A percentile compares a stretch with the other conserved stretches of the same genome.
Evolutionary conservation across 805 yeast genomes (phyloP).

Genomic region (Candida alai): DNA sequence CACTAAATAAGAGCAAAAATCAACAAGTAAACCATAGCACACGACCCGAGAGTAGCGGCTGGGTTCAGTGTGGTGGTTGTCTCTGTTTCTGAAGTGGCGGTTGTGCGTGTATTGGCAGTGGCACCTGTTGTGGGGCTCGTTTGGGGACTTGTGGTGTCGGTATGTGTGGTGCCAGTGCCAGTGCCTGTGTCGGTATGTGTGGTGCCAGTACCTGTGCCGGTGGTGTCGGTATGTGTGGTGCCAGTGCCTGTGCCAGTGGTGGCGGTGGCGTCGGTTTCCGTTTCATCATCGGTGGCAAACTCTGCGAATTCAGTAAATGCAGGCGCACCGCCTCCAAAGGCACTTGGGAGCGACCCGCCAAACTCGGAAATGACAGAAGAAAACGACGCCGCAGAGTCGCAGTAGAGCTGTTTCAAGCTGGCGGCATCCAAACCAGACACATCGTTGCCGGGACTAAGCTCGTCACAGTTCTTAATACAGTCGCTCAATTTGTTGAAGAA

Average conservation of each 20-base stretch:
- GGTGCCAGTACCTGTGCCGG: not conserved
- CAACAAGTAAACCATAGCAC: not conserved
- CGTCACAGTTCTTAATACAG: conserved; percentile 3
- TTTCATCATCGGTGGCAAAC: conserved; percentile 1
- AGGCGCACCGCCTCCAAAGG: not conserved
- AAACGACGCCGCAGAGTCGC: conserved; percentile 2
- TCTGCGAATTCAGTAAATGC: no score
- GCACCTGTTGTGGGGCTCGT: not conserved
- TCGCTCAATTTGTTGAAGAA: conserved; percentile 2
- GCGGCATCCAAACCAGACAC: not conserved
- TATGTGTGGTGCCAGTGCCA: not conserved
- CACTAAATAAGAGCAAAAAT: not conserved
- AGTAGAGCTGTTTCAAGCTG: conserved; percentile 1
- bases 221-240: not conserved
- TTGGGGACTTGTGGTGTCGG: not conserved
- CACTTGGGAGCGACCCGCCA: not conserved
- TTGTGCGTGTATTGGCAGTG: not conserved
- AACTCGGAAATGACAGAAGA: conserved; percentile 4
- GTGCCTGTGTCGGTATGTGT: conserved; percentile 1
- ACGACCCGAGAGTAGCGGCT: not conserved
- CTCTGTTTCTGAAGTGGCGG: not conserved
- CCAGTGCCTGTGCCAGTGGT: not conserved
- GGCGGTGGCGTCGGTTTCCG: not conserved
- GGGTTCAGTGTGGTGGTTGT: not conserved
- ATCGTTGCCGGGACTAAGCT: not conserved